These are phyloP conservation scores for Metschnikowia sp. DNA, from an alignment of 805 yeast genomes.

Conservation along the genomic window DNA sequence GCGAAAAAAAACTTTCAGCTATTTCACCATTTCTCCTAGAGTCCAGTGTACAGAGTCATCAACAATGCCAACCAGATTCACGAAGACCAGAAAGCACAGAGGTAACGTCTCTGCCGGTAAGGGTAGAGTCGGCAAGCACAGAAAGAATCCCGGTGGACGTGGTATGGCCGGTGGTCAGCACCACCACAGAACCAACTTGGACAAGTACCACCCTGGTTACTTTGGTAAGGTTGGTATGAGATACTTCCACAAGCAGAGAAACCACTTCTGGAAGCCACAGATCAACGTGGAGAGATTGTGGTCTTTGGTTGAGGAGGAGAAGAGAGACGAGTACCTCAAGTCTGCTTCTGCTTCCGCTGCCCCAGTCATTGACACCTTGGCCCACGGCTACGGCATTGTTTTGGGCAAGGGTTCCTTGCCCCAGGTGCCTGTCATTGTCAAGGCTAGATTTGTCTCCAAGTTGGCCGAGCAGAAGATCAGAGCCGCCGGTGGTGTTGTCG, in stretches of 20 bases:
- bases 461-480: constrained; percentile 99
- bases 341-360: constrained; percentile 85
- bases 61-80: constrained; percentile 96
- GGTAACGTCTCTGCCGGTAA: constrained; percentile 99
- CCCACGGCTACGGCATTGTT: constrained; percentile 99
- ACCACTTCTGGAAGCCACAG: constrained; percentile 97
- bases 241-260: constrained; percentile 94
- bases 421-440: constrained; percentile 96
- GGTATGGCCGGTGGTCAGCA: constrained; percentile 99
- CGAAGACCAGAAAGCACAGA: constrained; percentile 99
- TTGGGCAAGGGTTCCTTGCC: constrained; percentile 99
- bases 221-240: constrained; percentile 99
- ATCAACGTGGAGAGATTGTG: constrained; percentile 98
- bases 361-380: constrained; percentile 98
- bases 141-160: constrained; percentile 99
- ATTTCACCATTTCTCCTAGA: constrained; percentile 7
- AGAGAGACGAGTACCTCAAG: constrained; percentile 91
- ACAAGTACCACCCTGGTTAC: constrained; percentile 99
- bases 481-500: constrained; percentile 99
- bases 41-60: constrained; percentile 12
- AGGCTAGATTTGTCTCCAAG: constrained; percentile 98
- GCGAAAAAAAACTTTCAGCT: constrained; percentile 14
- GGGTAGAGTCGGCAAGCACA: constrained; percentile 99
- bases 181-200: constrained; percentile 99
- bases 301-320: constrained; percentile 91